These are phyloP conservation scores for Collariella sp. DNA, from an alignment of 495 filamentous ascomycete species.

Conservation along the genomic window DNA sequence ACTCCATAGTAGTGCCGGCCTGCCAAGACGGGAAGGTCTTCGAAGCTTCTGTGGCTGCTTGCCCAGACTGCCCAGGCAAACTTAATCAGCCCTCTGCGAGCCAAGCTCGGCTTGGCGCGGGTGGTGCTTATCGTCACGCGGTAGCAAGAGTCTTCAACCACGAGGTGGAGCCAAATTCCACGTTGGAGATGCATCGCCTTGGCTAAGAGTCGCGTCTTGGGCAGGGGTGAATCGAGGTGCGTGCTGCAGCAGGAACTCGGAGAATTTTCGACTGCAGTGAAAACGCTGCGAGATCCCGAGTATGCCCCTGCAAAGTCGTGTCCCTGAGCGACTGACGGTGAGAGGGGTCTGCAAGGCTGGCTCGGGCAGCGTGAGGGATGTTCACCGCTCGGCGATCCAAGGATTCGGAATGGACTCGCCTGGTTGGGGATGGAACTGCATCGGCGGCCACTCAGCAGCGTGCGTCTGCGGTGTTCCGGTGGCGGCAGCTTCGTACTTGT, in stretches of 20 bases:
- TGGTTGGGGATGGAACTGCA: neutral
- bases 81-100: slow-evolving; percentile 1
- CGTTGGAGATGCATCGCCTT: neutral
- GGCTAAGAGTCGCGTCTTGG: neutral
- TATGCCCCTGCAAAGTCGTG: slow-evolving; percentile 11
- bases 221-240: neutral
- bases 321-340: neutral
- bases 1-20: slow-evolving; percentile 2
- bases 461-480: too few species aligned
- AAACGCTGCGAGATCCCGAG: slow-evolving; percentile 13
- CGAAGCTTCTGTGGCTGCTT: slow-evolving; percentile 6
- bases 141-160: too few species aligned
- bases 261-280: slow-evolving; percentile 10
- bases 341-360: neutral
- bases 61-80: neutral
- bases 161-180: too few species aligned
- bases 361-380: neutral
- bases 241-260: slow-evolving; percentile 12
- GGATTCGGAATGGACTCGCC: neutral
- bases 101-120: slow-evolving; percentile 9
- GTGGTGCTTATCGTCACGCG: neutral
- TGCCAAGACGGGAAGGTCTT: slow-evolving; percentile 23
- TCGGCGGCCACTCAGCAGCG: too few species aligned
- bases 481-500: too few species aligned
- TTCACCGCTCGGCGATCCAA: neutral